phyloP scores from a whole-genome alignment of 148 eudicot species.

The Cornus controversa region DNA sequence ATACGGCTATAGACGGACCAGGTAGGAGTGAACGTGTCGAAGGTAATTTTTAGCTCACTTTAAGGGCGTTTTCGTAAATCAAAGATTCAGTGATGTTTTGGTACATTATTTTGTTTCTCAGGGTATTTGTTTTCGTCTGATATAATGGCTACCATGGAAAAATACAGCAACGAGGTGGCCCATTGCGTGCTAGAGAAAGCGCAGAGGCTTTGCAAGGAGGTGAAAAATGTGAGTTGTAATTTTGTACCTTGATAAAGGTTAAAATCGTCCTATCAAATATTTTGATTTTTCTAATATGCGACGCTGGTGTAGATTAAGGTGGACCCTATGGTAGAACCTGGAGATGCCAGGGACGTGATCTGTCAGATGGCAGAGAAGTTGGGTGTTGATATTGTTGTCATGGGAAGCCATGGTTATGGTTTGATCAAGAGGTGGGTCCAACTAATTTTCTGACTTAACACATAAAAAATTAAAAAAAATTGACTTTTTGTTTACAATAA shows the following conservation, averaged over 20 bases:
- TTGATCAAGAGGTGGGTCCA: slow-evolving; percentile 49
- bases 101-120: slow-evolving; percentile 23
- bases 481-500: too few relatives aligned
- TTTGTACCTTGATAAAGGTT: background rate
- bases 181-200: slow-evolving; percentile 51
- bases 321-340: slow-evolving; percentile 48
- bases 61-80: too few relatives aligned
- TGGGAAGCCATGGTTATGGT: slow-evolving; percentile 85
- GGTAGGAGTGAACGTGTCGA: slow-evolving; percentile 32
- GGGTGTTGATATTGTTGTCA: slow-evolving; percentile 56
- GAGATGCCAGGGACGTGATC: slow-evolving; percentile 76
- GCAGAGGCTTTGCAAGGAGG: slow-evolving; percentile 47
- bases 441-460: background rate
- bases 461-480: too few relatives aligned
- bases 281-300: too few relatives aligned
- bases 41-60: background rate
- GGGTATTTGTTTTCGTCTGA: slow-evolving; percentile 49
- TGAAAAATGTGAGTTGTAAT: slow-evolving; percentile 27
- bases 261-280: background rate
- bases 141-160: slow-evolving; percentile 50
- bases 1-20: slow-evolving; percentile 42
- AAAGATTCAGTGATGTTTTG: background rate
- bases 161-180: slow-evolving; percentile 60
- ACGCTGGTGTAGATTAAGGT: slow-evolving; percentile 47
- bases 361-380: slow-evolving; percentile 22